Evolutionary conservation across 2,329 filamentous ascomycete genomes (phyloP).

Genomic region (Graphilbum fragrans): DNA sequence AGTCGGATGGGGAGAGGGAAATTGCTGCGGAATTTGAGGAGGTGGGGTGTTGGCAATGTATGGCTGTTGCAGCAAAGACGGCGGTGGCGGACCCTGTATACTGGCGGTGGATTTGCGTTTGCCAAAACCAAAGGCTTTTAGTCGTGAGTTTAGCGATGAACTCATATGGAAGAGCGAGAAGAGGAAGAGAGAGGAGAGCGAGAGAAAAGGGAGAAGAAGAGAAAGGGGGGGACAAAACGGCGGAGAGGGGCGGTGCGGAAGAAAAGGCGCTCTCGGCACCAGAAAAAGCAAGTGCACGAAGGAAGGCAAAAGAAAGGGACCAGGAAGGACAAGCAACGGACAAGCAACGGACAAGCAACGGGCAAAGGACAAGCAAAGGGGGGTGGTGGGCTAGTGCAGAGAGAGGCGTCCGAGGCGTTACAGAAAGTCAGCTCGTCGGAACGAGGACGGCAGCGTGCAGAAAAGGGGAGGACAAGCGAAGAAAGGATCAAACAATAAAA

Average conservation of each 20-base stretch:
- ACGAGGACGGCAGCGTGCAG: neutral
- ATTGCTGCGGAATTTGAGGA: conserved; percentile 40
- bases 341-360: too few relatives aligned
- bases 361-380: neutral
- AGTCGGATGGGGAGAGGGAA: conserved; percentile 16
- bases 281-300: neutral
- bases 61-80: conserved; percentile 2
- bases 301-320: neutral
- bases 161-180: conserved; percentile 45
- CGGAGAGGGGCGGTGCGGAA: neutral
- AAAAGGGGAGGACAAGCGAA: neutral
- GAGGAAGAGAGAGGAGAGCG: conserved; percentile 15
- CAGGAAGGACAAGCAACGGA: too few relatives aligned
- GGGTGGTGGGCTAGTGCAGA: neutral
- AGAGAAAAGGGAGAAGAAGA: neutral
- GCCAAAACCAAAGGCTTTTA: conserved; percentile 71
- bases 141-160: conserved; percentile 62
- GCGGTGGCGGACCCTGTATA: conserved; percentile 32
- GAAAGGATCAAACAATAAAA: neutral
- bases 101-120: conserved; percentile 62
- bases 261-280: neutral
- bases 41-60: conserved; percentile 18
- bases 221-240: neutral
- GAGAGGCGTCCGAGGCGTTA: neutral
- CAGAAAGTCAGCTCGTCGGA: neutral